Evolutionary conservation across 2,329 filamentous ascomycete genomes (phyloP).

Genomic region (Macrophomina phaseolina): DNA sequence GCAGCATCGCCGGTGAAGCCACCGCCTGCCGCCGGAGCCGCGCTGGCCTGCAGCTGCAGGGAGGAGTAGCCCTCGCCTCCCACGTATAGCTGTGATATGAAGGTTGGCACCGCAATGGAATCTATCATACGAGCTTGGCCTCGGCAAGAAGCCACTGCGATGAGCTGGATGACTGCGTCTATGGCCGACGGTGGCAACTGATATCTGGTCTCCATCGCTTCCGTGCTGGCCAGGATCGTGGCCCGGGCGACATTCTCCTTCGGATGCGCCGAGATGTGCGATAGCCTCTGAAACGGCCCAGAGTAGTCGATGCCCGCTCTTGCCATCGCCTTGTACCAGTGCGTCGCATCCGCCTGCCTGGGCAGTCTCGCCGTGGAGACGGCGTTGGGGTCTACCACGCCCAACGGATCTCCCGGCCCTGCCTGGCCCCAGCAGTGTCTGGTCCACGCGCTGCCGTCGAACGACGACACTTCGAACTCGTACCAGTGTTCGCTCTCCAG

Average conservation of each 20-base stretch:
- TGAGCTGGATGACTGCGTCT: too few species aligned
- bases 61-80: background rate
- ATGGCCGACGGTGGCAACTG: too few species aligned
- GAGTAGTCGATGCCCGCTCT: background rate
- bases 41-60: constrained; percentile 6
- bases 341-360: background rate
- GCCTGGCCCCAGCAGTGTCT: constrained; percentile 33
- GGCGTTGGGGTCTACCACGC: too few species aligned
- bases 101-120: background rate
- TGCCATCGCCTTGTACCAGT: background rate
- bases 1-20: constrained; percentile 20
- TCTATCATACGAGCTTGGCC: too few species aligned
- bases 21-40: background rate
- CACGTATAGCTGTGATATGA: constrained; percentile 12
- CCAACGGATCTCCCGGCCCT: too few species aligned
- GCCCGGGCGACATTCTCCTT: background rate
- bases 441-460: constrained; percentile 34
- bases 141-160: too few species aligned
- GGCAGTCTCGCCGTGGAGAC: background rate
- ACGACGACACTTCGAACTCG: constrained; percentile 32
- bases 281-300: background rate
- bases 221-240: background rate
- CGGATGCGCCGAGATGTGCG: background rate
- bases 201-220: background rate
- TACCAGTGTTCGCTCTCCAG: constrained; percentile 31